A percentile compares a stretch with the other conserved stretches of the same genome.
Conservation (phyloP, 768 basidiomycete species). For the Tricholoma sp. region DNA sequence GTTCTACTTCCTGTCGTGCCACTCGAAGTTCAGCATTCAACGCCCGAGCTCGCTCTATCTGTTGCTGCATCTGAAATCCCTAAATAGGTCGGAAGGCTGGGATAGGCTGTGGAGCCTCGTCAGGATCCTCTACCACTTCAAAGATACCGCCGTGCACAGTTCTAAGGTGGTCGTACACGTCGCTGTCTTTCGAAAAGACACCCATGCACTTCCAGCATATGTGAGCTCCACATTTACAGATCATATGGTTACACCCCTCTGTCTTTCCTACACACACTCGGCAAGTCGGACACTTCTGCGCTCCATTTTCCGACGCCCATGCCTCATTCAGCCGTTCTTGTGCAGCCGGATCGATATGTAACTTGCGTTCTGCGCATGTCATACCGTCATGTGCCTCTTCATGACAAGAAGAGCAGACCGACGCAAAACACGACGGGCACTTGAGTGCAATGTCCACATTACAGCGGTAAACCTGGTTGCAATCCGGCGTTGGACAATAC, state of each 20-base stretch:
- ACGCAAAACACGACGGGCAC: constrained; percentile 51
- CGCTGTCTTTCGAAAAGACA: constrained; percentile 24
- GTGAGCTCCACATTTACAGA: constrained; percentile 46
- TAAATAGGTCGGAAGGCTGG: neutral
- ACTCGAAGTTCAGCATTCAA: neutral
- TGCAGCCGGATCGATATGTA: constrained; percentile 29
- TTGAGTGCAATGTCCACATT: constrained; percentile 26
- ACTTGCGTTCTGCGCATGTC: constrained; percentile 36
- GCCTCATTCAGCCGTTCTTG: constrained; percentile 37
- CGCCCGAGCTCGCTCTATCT: neutral
- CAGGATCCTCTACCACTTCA: neutral
- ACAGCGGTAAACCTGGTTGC: constrained; percentile 56
- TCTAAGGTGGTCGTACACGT: neutral
- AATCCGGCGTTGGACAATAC: constrained; percentile 72
- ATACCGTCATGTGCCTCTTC: constrained; percentile 47
- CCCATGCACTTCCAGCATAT: constrained; percentile 53
- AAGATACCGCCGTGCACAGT: constrained; percentile 3
- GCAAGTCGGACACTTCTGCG: constrained; percentile 45
- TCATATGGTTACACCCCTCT: constrained; percentile 53
- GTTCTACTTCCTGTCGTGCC: neutral
- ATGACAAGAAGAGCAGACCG: constrained; percentile 45
- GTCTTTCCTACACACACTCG: constrained; percentile 40
- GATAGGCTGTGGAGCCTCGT: no score
- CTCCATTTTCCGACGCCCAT: constrained; percentile 33
- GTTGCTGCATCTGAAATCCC: neutral